Base-by-base conservation (phyloP, 768 basidiomycete species). In the Kwoniella heveanensis region DNA sequence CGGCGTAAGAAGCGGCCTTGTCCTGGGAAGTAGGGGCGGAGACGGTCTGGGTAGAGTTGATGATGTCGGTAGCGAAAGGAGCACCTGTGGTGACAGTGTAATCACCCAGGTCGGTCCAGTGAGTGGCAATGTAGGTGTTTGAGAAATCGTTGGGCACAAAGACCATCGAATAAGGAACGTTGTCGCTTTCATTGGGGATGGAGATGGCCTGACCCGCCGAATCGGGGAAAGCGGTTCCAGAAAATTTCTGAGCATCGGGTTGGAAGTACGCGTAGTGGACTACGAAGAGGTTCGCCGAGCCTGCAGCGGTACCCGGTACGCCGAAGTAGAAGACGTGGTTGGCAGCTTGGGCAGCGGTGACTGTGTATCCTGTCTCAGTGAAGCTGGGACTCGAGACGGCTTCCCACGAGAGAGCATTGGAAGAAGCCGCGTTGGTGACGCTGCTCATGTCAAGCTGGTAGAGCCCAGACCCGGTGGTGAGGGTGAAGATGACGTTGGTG, bases 291-390 rank as follows among this genome's bases (percentile, higher is more conserved):
- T 87, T 82, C 1, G 87, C 88, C 44, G 84, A 85, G 12, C 91
- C 91, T 21, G 88, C 84, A n/a, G 85, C 61, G 7, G 84, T 82
- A 24, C 82, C 83, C 9, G 90, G 88, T 1, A 90, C 86, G 64
- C 89, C 83, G 24, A 92, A 82, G 84, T 91, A 92, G 77, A 88
- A 66, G 57, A 94, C 83, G 74, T 94, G 92, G 77, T 94, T 94
- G 71, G 90, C 87, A 10, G 91, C 90, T 37, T 91, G 82, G 0
- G 88, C 90, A 86, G 91, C 88, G 0, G 88, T 90, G 85, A 90
- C 87, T 62, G 85, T 77, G 77, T 91, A 91, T 58, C 80, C 80
- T 2, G 68, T 76, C 24, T 83, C 83, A 26, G 83, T 81, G 72
- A 88, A 88, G 24, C 84, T 84, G 0, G 86, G 81, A 52, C 83